A percentile compares a stretch with the other conserved stretches of the same genome.
Evolutionary conservation across 208 protist species (phyloP).

Genomic region (Trypanosoma boissoni): DNA sequence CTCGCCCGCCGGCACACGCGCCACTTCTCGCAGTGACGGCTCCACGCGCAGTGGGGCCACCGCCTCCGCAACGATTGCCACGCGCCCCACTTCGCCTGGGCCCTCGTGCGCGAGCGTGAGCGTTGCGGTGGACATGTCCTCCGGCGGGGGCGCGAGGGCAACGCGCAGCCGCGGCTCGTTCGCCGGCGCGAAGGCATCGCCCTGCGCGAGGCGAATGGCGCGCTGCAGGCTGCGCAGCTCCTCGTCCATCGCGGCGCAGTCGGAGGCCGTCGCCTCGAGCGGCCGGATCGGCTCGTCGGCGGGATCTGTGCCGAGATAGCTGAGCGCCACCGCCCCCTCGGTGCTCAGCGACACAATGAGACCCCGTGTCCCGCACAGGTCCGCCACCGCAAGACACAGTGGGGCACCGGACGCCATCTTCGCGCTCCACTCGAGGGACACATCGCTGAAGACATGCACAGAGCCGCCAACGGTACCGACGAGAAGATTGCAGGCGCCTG

Average conservation of each 20-base stretch:
- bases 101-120: constrained; percentile 12
- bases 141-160: constrained; percentile 9
- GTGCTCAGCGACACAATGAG: constrained; percentile 77
- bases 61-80: constrained; percentile 45
- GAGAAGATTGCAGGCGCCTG: constrained; percentile 72
- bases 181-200: constrained; percentile 10
- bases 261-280: constrained; percentile 64
- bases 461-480: constrained; percentile 67
- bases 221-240: constrained; percentile 74
- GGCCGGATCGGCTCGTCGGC: constrained; percentile 61
- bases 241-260: constrained; percentile 83
- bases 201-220: constrained; percentile 48
- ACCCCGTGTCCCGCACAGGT: constrained; percentile 62
- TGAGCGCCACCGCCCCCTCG: constrained; percentile 60
- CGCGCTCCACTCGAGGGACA: constrained; percentile 86
- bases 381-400: constrained; percentile 50
- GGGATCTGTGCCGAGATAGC: constrained; percentile 94
- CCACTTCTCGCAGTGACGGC: constrained; percentile 25
- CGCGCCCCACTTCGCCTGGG: not conserved
- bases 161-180: constrained; percentile 19
- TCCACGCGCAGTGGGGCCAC: constrained; percentile 45
- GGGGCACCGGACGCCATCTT: constrained; percentile 43
- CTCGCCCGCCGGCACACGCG: constrained; percentile 26
- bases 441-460: constrained; percentile 84
- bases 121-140: constrained; percentile 6